These are phyloP conservation scores for Diddensiella transvaalensis DNA, from an alignment of 805 yeast species.

Conservation along the genomic window DNA sequence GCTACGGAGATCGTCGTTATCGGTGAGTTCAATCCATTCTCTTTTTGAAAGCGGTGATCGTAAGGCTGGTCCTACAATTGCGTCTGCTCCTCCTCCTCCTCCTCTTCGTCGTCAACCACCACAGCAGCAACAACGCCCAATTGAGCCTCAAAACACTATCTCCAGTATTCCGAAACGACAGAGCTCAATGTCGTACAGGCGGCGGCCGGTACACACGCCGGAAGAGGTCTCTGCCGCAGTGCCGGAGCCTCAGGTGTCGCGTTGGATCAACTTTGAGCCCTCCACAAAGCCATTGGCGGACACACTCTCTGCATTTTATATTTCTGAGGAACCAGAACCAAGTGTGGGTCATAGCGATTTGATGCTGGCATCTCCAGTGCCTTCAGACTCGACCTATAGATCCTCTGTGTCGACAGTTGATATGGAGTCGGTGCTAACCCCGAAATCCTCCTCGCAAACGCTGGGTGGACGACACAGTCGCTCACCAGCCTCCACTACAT, in stretches of 20 bases:
- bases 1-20: neutral
- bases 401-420: neutral
- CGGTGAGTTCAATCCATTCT: neutral
- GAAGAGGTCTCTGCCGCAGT: no score
- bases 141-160: no score
- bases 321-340: neutral
- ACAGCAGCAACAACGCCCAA: neutral
- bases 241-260: neutral
- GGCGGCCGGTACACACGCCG: neutral
- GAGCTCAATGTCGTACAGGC: neutral
- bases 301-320: slow-evolving; percentile 1
- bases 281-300: neutral
- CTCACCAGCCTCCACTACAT: neutral
- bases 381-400: neutral
- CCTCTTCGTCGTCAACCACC: neutral
- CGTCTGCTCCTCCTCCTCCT: neutral
- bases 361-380: neutral
- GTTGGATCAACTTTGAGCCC: neutral
- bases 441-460: neutral
- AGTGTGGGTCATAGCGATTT: no score
- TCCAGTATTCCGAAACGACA: neutral
- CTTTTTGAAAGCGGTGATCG: neutral
- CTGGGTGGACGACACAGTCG: no score
- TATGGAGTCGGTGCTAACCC: neutral
- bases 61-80: neutral